Conservation (phyloP, 2,329 filamentous ascomycete genomes). For the Leptosphaerulina australis region DNA sequence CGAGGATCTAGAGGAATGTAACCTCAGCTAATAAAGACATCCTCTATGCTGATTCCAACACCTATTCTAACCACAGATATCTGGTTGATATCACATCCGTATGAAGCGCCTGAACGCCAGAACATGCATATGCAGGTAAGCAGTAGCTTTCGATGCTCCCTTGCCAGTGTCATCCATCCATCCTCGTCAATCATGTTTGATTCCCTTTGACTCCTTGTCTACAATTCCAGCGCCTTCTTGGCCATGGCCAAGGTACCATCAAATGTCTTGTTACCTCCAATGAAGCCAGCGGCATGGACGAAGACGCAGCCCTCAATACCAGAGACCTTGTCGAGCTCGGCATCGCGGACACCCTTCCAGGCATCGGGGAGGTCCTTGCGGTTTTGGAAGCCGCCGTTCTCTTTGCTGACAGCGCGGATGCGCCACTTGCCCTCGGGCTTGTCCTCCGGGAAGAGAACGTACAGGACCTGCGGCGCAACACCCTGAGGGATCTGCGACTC, state of each 20-base stretch:
- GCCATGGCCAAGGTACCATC: constrained; percentile 90
- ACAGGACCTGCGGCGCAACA: constrained; percentile 68
- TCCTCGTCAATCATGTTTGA: not conserved
- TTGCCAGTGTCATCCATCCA: not conserved
- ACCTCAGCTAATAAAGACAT: not conserved
- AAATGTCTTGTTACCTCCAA: constrained; percentile 91
- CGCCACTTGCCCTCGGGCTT: constrained; percentile 83
- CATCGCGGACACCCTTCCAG: constrained; percentile 90
- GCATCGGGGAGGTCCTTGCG: constrained; percentile 87
- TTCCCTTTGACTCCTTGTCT: not conserved
- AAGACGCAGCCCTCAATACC: constrained; percentile 81
- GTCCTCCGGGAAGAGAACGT: constrained; percentile 89
- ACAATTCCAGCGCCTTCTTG: constrained; percentile 67
- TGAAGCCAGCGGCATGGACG: constrained; percentile 93
- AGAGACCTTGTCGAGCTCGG: constrained; percentile 75
- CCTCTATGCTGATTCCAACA: not conserved
- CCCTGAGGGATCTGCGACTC: constrained; percentile 49
- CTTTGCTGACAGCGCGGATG: constrained; percentile 86
- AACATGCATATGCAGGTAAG: constrained; percentile 35
- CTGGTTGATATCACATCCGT: constrained; percentile 37
- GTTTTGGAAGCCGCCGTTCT: constrained; percentile 86
- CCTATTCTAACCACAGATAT: constrained; percentile 23
- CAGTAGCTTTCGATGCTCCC: constrained; percentile 24
- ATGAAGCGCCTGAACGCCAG: constrained; percentile 37
- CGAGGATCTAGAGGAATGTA: not conserved